Conservation (phyloP, 108 stramenopile genomes). For the Skeletonema tropicum region DNA sequence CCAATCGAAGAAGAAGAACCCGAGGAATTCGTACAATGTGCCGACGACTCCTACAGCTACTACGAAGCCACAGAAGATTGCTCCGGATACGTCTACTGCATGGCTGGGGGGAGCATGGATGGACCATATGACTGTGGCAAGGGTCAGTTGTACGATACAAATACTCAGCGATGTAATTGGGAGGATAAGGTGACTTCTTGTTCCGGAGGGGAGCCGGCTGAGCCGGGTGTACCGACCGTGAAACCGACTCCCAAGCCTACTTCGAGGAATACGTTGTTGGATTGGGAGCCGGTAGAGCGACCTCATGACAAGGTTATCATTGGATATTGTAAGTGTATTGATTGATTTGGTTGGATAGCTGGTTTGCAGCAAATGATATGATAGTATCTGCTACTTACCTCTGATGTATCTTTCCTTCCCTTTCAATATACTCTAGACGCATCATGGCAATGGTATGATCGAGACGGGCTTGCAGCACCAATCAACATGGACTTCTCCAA, state of each 20-base stretch:
- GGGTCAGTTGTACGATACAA: constrained; percentile 9
- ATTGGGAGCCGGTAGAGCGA: not conserved
- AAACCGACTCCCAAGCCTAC: constrained; percentile 9
- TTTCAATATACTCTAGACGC: constrained; percentile 1
- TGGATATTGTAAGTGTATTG: not conserved
- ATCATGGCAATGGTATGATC: constrained; percentile 43
- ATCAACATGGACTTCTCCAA: constrained; percentile 43
- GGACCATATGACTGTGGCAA: constrained; percentile 10
- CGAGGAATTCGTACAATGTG: not conserved
- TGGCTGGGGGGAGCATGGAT: not conserved
- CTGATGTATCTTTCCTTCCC: not conserved
- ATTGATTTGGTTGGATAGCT: not conserved
- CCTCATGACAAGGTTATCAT: constrained; percentile 15
- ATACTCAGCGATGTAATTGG: constrained; percentile 23
- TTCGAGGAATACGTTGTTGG: constrained; percentile 5
- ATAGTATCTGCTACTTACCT: not conserved
- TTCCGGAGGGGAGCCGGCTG: not conserved
- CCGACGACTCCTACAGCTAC: constrained; percentile 1
- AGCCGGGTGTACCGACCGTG: constrained; percentile 4
- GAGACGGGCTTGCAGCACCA: constrained; percentile 24
- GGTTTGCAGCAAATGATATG: not conserved
- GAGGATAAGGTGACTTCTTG: constrained; percentile 12
- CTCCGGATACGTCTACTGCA: constrained; percentile 23
- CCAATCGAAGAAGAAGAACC: not conserved
- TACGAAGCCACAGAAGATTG: constrained; percentile 27